Conservation (phyloP, 108 stramenopile species). For the Cylindrotheca closterium region DNA sequence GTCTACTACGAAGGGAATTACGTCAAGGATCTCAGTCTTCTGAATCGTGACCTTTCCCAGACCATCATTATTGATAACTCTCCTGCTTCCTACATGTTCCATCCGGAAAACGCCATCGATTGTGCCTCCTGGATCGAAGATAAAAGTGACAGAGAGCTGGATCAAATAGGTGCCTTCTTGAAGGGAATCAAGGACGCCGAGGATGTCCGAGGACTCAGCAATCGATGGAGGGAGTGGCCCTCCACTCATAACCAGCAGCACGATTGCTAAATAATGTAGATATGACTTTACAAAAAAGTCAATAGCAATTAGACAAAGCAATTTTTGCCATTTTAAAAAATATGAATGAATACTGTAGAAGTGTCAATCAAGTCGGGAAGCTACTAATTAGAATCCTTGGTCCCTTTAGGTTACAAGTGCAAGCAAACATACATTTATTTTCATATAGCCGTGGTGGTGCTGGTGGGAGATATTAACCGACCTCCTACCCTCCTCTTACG, state of each 20-base stretch:
- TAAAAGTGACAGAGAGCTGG: conserved; percentile 88
- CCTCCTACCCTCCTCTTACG: too few species aligned
- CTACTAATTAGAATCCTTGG: too few species aligned
- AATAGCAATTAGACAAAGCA: too few species aligned
- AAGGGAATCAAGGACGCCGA: conserved; percentile 69
- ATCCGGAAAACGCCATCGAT: conserved; percentile 98
- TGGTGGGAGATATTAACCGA: too few species aligned
- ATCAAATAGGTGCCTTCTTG: conserved; percentile 92
- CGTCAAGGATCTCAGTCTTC: conserved; percentile 91
- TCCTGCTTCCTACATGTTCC: conserved; percentile 94
- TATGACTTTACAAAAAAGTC: too few species aligned
- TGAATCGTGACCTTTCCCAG: conserved; percentile 84
- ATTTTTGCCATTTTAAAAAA: conserved; percentile 5
- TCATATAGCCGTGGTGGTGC: too few species aligned
- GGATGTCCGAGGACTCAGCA: conserved; percentile 77
- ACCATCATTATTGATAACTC: conserved; percentile 98
- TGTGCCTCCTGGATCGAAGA: conserved; percentile 97
- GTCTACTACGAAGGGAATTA: conserved; percentile 97
- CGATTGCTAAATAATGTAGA: too few species aligned
- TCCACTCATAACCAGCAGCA: too few species aligned
- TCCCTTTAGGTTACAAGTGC: too few species aligned
- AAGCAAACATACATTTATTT: too few species aligned
- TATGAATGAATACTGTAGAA: too few species aligned
- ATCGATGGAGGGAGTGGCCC: conserved; percentile 89
- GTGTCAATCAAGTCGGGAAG: too few species aligned